Evolutionary conservation across 805 yeast species (phyloP), one percentile per base, ranked within the genome.

Genomic region (Wickerhamiella siamensis): DNA sequence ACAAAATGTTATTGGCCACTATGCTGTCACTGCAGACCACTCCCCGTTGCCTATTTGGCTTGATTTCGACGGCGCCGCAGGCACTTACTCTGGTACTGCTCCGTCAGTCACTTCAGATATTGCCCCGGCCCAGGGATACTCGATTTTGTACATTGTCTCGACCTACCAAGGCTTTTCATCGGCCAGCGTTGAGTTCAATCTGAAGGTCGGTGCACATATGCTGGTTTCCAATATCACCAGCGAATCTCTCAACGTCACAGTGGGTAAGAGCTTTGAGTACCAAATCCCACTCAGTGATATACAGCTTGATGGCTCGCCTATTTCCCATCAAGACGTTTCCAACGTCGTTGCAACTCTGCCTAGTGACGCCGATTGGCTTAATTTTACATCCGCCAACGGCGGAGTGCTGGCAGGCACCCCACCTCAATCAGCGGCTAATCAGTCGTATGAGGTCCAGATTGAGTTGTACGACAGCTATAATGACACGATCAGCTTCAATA

Each of bases 21-120:
- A 83, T 55, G 95, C 95, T 17, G 71, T 80, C 48, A 75, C 87
- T n/a, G 62, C 68, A 12, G 84, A 83, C 58, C 74, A 87, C 56
- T 72, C 94, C 1, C 88, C 98, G 2, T 67, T 91, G 43, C 98
- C 98, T 31, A 79, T 75, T 55, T 91, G 98, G 97, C 65, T 84
- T 40, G 60, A 63, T 41, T 91, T 88, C 56, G 77, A 84, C 54
- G 51, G 67, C 2, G 53, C 70, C 4, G 64, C 65, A 42, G 63
- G 83, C 48, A 71, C 81, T 17, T 88, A 86, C 60, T 67, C 75
- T 34, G 98, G 98, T 26, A 77, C 79, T 1, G 88, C 95, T 1
- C 98, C 98, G 9, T 67, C 79, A 5, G 83, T 83, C 26, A 79
- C 83, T 50, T 82, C 95, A 2, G 69, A 72, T 15, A 79, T 84